phyloP scores from a whole-genome alignment of 1,284 basidiomycete species.

The Fomitopsis palustris region DNA sequence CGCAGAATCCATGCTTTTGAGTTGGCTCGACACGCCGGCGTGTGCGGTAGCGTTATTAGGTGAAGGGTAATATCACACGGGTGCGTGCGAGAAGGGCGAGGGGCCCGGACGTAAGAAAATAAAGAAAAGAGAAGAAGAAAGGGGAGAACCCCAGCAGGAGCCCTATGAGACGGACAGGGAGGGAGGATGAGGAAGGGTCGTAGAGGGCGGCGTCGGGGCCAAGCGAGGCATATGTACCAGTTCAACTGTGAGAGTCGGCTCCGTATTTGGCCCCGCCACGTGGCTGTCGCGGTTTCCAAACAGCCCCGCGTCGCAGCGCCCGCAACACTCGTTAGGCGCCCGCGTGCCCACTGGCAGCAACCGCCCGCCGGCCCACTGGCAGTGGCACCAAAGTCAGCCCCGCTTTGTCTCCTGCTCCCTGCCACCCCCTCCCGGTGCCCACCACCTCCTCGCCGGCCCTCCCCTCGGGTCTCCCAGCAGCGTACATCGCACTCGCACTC shows the following conservation, averaged over 20 bases:
- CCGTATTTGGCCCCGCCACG: slow-evolving; percentile 3
- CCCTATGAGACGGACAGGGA: slow-evolving; percentile 13
- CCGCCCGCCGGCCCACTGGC: background rate
- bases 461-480: background rate
- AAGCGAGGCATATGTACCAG: slow-evolving; percentile 1
- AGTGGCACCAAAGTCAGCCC: too few species aligned
- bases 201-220: slow-evolving; percentile 5
- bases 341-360: background rate
- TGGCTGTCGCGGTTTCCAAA: background rate
- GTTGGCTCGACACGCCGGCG: slow-evolving; percentile 47
- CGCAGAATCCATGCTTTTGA: slow-evolving; percentile 36
- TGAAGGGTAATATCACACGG: slow-evolving; percentile 17
- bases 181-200: slow-evolving; percentile 9
- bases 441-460: background rate
- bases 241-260: slow-evolving; percentile 3
- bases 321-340: background rate
- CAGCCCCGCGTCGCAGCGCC: background rate
- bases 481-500: background rate
- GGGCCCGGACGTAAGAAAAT: slow-evolving; percentile 23
- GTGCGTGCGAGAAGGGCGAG: slow-evolving; percentile 26
- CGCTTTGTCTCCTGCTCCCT: background rate
- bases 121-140: slow-evolving; percentile 10
- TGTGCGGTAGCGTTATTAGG: slow-evolving; percentile 25
- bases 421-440: too few species aligned
- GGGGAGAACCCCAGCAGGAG: slow-evolving; percentile 16